These are phyloP conservation scores for Acanthamoeba lenticulata DNA, from an alignment of 208 protist genomes.

Conservation along the genomic window DNA sequence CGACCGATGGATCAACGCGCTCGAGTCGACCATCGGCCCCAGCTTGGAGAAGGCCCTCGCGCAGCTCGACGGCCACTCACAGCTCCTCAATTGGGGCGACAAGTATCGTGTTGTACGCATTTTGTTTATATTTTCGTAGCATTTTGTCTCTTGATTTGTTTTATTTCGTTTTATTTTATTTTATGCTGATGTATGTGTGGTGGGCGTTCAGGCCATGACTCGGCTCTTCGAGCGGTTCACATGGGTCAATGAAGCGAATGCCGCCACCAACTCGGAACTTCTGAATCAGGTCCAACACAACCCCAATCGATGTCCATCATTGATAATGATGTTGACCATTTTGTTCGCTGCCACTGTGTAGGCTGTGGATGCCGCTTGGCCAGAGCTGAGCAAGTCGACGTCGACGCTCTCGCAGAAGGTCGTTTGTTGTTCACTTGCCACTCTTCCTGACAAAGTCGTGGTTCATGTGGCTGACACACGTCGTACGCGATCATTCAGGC, in stretches of 20 bases:
- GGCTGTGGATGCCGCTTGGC: not conserved
- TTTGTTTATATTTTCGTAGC: no score
- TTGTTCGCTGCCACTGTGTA: no score
- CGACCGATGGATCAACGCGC: not conserved
- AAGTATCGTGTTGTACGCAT: not conserved
- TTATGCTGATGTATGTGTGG: not conserved
- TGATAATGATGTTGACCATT: no score
- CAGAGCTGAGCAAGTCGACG: not conserved
- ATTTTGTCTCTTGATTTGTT: not conserved
- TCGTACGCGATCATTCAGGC: not conserved
- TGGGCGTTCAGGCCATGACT: not conserved
- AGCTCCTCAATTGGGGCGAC: not conserved
- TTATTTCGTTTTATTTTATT: not conserved
- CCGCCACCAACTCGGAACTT: not conserved
- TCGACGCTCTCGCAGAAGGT: not conserved
- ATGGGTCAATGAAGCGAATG: not conserved
- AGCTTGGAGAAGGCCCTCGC: not conserved
- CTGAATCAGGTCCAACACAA: no score
- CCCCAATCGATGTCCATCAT: no score
- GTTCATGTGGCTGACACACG: not conserved
- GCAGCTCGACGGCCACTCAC: not conserved
- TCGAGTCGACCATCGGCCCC: not conserved
- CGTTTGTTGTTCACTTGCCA: no score
- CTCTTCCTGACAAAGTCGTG: not conserved
- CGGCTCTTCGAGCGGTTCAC: slow-evolving; percentile 34